These are phyloP conservation scores for Fraxinus floribunda DNA, from an alignment of 305 asterid species.

Conservation along the genomic window DNA sequence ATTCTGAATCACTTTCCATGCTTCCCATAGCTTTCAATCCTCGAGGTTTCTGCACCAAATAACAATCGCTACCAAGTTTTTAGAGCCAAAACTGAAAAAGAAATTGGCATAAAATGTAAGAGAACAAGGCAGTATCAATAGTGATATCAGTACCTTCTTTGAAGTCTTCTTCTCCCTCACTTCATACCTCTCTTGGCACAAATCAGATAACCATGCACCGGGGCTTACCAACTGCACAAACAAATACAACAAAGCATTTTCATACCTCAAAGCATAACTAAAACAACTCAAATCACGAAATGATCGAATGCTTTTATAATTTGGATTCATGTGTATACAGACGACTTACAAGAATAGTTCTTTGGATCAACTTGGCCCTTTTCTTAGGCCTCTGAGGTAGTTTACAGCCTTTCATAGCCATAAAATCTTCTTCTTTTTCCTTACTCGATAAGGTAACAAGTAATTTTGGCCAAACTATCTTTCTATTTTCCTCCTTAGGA, in stretches of 20 bases:
- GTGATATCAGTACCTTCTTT: constrained; percentile 54
- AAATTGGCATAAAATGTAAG: background rate
- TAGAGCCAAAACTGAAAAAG: background rate
- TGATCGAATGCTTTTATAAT: background rate
- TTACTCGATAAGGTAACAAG: constrained; percentile 65
- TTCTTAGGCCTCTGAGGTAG: constrained; percentile 96
- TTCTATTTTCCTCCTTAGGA: constrained; percentile 50
- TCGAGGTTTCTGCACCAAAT: constrained; percentile 63
- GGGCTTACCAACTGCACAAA: constrained; percentile 74
- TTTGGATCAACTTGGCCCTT: constrained; percentile 80
- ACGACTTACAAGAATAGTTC: constrained; percentile 63
- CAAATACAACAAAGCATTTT: background rate
- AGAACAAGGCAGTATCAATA: background rate
- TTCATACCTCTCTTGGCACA: constrained; percentile 92
- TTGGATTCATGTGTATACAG: background rate
- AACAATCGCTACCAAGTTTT: background rate
- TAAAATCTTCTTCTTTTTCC: constrained; percentile 84
- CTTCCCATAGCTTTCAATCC: constrained; percentile 88
- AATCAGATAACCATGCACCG: constrained; percentile 82
- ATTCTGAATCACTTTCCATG: constrained; percentile 88
- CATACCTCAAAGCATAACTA: background rate
- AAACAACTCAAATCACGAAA: background rate
- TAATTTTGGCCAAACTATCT: constrained; percentile 75
- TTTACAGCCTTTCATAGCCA: constrained; percentile 89
- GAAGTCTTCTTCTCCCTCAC: constrained; percentile 87